phyloP scores from a whole-genome alignment of 2,329 filamentous ascomycete species.

The Cordyceps cateniannulata region DNA sequence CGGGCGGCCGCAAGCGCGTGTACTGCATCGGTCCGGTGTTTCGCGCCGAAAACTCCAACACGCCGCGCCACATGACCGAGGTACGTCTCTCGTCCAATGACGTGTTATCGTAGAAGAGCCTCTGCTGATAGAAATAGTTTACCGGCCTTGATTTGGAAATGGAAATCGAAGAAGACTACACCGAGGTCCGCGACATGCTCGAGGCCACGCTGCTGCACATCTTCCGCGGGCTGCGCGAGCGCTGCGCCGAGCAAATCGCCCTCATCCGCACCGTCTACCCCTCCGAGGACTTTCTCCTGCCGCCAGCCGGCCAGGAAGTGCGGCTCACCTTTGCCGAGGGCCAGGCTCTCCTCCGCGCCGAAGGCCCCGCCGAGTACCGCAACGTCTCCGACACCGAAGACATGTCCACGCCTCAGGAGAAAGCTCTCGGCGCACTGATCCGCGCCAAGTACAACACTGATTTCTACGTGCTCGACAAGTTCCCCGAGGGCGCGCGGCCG shows the following conservation, averaged over 20 bases:
- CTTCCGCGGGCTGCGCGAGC: conserved; percentile 62
- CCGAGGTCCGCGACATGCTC: conserved; percentile 65
- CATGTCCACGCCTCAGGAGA: conserved; percentile 74
- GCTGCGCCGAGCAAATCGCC: conserved; percentile 66
- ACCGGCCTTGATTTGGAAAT: conserved; percentile 86
- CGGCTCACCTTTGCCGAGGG: conserved; percentile 73
- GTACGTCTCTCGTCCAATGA: conserved; percentile 26
- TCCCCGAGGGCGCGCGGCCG: conserved; percentile 79
- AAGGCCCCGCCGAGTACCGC: conserved; percentile 59
- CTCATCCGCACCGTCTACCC: conserved; percentile 66
- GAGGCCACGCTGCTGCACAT: conserved; percentile 72
- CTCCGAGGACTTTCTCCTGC: conserved; percentile 72
- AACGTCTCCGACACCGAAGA: conserved; percentile 73
- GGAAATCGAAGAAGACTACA: conserved; percentile 75
- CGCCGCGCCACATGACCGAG: conserved; percentile 77
- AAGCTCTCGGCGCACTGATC: conserved; percentile 80
- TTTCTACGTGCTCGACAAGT: conserved; percentile 96
- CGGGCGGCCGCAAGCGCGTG: conserved; percentile 69
- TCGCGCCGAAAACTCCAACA: conserved; percentile 81
- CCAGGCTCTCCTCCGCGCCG: conserved; percentile 68
- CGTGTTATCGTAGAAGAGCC: too few species aligned
- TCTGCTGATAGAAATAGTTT: conserved; percentile 42
- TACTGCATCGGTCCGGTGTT: conserved; percentile 77
- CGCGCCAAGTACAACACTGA: conserved; percentile 87
- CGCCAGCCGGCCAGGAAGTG: conserved; percentile 66